A percentile compares a stretch with the other conserved stretches of the same genome.
Evolutionary conservation across 2,329 filamentous ascomycete species (phyloP).

Genomic region (Paracorniculantispora psalliotae): DNA sequence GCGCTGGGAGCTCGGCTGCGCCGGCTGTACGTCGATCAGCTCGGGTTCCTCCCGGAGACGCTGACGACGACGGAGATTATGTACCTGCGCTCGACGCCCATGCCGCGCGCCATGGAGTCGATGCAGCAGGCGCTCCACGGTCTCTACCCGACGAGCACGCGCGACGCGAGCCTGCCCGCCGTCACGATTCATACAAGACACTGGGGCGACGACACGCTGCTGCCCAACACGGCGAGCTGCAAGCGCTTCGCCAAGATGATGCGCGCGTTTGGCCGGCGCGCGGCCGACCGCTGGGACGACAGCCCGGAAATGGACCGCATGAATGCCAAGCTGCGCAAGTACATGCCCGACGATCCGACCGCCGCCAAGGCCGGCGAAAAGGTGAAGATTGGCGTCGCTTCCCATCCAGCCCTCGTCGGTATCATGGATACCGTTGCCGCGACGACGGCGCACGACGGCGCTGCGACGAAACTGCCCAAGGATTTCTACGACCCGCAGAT

Average conservation of each 20-base stretch:
- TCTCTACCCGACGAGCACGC: slow-evolving; percentile 59
- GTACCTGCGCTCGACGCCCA: slow-evolving; percentile 69
- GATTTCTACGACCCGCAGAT: slow-evolving; percentile 82
- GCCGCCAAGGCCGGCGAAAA: background rate
- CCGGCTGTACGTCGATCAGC: slow-evolving; percentile 67
- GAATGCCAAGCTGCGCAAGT: slow-evolving; percentile 70
- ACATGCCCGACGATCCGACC: slow-evolving; percentile 74
- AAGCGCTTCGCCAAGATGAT: slow-evolving; percentile 65
- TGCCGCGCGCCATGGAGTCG: slow-evolving; percentile 71
- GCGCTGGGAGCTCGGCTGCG: slow-evolving; percentile 64
- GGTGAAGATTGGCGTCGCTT: slow-evolving; percentile 72
- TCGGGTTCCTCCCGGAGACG: slow-evolving; percentile 61
- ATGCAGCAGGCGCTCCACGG: slow-evolving; percentile 71
- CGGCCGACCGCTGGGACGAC: slow-evolving; percentile 69
- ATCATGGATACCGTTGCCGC: slow-evolving; percentile 94
- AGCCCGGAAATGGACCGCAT: slow-evolving; percentile 80
- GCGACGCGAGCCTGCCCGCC: slow-evolving; percentile 45
- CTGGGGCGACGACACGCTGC: slow-evolving; percentile 69
- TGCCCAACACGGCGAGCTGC: slow-evolving; percentile 72
- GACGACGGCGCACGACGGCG: slow-evolving; percentile 66
- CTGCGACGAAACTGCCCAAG: slow-evolving; percentile 69
- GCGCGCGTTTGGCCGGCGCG: slow-evolving; percentile 64
- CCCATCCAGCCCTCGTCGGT: slow-evolving; percentile 75
- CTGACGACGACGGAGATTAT: slow-evolving; percentile 52
- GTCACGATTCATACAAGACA: slow-evolving; percentile 63